These are phyloP conservation scores for Gonium pectorale DNA, from an alignment of 139 green algal species.

Conservation along the genomic window DNA sequence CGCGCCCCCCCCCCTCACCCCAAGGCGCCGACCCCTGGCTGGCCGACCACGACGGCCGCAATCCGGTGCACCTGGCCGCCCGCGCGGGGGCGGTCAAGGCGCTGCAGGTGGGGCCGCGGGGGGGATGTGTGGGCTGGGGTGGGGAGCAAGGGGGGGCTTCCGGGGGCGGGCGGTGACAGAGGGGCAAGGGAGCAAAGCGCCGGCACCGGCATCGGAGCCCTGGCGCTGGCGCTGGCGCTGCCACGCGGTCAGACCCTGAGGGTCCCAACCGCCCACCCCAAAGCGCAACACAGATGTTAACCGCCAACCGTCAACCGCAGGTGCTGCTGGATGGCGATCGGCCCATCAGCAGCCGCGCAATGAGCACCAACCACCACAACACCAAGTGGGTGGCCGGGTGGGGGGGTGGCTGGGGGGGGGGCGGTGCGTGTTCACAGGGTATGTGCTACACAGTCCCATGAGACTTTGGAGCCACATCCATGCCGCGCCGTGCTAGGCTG, in stretches of 20 bases:
- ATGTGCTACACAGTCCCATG: too few relatives aligned
- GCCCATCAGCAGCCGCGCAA: background rate
- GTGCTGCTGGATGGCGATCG: conserved; percentile 8
- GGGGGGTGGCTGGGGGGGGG: too few relatives aligned
- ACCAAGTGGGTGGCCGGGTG: background rate
- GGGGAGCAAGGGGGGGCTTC: background rate
- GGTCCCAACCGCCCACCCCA: too few relatives aligned
- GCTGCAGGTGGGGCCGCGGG: conserved; percentile 11
- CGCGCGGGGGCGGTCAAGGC: background rate
- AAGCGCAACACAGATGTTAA: background rate
- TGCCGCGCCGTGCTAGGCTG: too few relatives aligned
- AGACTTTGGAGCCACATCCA: too few relatives aligned
- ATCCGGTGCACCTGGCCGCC: conserved; percentile 30
- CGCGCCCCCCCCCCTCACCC: background rate
- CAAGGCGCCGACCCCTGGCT: conserved; percentile 47
- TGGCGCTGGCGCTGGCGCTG: too few relatives aligned
- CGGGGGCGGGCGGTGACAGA: background rate
- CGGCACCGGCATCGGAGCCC: too few relatives aligned
- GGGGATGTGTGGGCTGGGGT: too few relatives aligned
- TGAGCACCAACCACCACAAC: background rate
- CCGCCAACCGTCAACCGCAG: background rate
- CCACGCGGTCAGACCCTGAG: too few relatives aligned
- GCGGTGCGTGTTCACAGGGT: too few relatives aligned
- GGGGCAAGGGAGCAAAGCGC: background rate
- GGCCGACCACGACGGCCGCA: conserved; percentile 19